Evolutionary conservation across 1,284 basidiomycete genomes (phyloP).

Genomic region (Cutaneotrichosporon cutaneum): DNA sequence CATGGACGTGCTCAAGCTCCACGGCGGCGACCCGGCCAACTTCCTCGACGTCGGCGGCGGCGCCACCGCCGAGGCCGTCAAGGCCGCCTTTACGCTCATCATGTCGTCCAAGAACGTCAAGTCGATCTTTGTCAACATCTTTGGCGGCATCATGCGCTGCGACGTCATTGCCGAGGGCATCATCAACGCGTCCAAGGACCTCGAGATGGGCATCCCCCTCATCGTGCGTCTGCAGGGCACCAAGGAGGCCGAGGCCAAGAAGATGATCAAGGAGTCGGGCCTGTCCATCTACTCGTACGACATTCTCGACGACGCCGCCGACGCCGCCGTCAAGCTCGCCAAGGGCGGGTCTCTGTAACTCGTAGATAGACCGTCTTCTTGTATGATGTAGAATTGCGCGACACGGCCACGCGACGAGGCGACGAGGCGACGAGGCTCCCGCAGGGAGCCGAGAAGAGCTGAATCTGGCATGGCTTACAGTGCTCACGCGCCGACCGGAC

Average conservation of each 20-base stretch:
- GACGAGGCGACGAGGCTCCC: too few species aligned
- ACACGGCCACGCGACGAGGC: too few species aligned
- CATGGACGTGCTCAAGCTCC: conserved; percentile 95
- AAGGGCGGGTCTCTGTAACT: conserved; percentile 1
- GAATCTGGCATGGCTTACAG: too few species aligned
- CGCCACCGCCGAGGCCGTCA: conserved; percentile 96
- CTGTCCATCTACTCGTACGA: conserved; percentile 72
- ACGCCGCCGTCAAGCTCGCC: conserved; percentile 76
- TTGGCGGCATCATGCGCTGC: conserved; percentile 91
- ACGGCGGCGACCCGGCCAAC: conserved; percentile 95
- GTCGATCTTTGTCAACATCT: conserved; percentile 99
- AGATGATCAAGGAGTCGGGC: conserved; percentile 87
- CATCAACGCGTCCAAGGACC: conserved; percentile 94
- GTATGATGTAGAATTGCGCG: conserved; percentile 6
- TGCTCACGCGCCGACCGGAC: too few species aligned
- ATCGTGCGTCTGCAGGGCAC: conserved; percentile 96
- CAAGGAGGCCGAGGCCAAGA: conserved; percentile 92
- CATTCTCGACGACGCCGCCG: conserved; percentile 61
- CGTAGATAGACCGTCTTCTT: conserved; percentile 8
- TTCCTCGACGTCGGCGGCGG: conserved; percentile 96
- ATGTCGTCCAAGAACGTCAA: conserved; percentile 88
- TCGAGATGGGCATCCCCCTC: conserved; percentile 79
- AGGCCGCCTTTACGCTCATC: conserved; percentile 97
- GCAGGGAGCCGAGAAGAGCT: too few species aligned
- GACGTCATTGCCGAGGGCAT: conserved; percentile 96